These are phyloP conservation scores for Picochlorum sp. DNA, from an alignment of 139 green algal genomes.

Conservation along the genomic window DNA sequence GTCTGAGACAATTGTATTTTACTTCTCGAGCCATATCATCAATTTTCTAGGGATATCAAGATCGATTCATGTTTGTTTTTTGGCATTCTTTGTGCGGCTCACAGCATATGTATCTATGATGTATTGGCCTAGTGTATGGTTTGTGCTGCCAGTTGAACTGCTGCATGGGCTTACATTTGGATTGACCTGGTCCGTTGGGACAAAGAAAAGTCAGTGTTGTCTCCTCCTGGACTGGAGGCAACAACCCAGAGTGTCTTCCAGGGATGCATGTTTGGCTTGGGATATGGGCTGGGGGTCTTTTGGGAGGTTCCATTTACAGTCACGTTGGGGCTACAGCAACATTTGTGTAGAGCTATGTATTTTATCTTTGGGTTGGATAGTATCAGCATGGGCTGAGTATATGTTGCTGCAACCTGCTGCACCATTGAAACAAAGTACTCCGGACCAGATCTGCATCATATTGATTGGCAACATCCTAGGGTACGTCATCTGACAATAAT, in stretches of 20 bases:
- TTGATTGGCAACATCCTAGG: too few species aligned
- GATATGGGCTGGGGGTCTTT: conserved; percentile 16
- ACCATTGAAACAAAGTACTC: too few species aligned
- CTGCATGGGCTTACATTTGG: conserved; percentile 44
- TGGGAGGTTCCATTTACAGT: conserved; percentile 25
- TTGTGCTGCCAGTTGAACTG: conserved; percentile 32
- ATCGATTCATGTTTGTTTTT: conserved; percentile 29
- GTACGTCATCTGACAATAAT: too few species aligned
- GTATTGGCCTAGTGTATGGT: conserved; percentile 17
- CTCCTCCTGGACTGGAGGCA: conserved; percentile 29
- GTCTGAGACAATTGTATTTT: conserved; percentile 30
- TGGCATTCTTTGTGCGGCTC: conserved; percentile 32
- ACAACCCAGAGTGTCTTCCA: conserved; percentile 33
- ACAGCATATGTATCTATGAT: conserved; percentile 16
- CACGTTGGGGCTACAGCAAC: conserved; percentile 13
- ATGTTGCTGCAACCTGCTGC: too few species aligned
- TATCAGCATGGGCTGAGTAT: background rate
- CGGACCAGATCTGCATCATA: too few species aligned
- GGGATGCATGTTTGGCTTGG: conserved; percentile 25
- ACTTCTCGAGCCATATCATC: conserved; percentile 12
- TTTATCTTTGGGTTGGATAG: conserved; percentile 16
- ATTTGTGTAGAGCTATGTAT: conserved; percentile 15
- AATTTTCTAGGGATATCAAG: conserved; percentile 12
- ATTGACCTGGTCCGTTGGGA: conserved; percentile 21
- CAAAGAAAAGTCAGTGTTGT: conserved; percentile 21